Evolutionary conservation across 2,329 filamentous ascomycete species (phyloP), one percentile per base, ranked within the genome.

Genomic region (Pseudogymnoascus sp.): DNA sequence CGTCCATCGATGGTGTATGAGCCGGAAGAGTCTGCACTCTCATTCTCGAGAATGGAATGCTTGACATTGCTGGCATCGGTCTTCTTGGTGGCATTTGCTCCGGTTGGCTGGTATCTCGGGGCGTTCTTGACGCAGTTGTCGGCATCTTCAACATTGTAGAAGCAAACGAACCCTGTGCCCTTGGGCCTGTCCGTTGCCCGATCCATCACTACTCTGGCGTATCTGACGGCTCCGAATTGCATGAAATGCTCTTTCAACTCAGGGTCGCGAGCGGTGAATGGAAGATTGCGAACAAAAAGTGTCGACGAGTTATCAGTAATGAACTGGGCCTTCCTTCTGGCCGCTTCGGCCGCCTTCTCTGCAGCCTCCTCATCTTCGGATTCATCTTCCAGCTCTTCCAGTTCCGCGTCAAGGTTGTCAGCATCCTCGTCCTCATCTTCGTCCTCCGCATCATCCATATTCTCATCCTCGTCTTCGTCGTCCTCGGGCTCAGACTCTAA

Each of bases 111-210:
- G 31, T 79, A 75, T 26, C 83, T 84, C 0, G 95, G 95, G 1
- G 92, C 90, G 12, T 80, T 82, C 67, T 86, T 87, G 66, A 97
- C 79, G 73, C 95, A 97, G 18, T 80, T 75, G 72, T 87, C 86
- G 68, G 88, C 90, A 72, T 96, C 91, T 18, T 88, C 84, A 39
- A 81, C 78, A 60, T 88, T 87, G 76, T 87, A 88, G 77, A 99
- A 99, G 77, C 91, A 96, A 31, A 97, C 93, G 71, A 99, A 99
- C 3, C 89, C 95, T 34, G 93, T 97, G 26, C 95, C 95, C 59
- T 90, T 91, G 1, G 95, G 91, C 61, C 91, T 87, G 69, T 93
- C 92, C 0, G 91, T 96, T 23, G 86, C 85, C 57, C 83, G 87
- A 73, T 99, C 93, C 73, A 96, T 84, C 39, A 99, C 96, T 8